These are phyloP conservation scores for Alternaria burnsii DNA, from an alignment of 2,329 filamentous ascomycete species.

Conservation along the genomic window DNA sequence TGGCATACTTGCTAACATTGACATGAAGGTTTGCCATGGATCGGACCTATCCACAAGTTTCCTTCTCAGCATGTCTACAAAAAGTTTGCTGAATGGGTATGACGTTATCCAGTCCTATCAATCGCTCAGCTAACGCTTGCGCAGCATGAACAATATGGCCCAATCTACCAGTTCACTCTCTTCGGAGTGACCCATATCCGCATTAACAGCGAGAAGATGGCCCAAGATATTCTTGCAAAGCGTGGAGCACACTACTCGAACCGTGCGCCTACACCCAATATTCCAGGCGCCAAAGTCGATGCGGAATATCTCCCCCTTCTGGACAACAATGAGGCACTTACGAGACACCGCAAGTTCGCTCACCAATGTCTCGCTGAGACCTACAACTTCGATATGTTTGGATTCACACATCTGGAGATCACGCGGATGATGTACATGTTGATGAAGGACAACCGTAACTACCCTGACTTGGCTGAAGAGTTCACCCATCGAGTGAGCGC, in stretches of 20 bases:
- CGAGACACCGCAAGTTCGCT: constrained; percentile 7
- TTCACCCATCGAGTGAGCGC: constrained; percentile 8
- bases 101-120: not conserved
- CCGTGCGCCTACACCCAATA: constrained; percentile 9
- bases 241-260: constrained; percentile 8
- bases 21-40: constrained; percentile 7
- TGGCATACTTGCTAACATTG: not conserved
- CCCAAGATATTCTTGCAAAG: constrained; percentile 6
- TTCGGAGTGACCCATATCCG: constrained; percentile 1
- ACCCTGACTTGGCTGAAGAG: constrained; percentile 5
- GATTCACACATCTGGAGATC: constrained; percentile 9
- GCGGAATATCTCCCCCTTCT: constrained; percentile 8
- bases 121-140: not conserved
- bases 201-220: constrained; percentile 9
- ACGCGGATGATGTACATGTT: constrained; percentile 9
- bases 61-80: constrained; percentile 7
- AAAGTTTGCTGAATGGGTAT: constrained; percentile 7
- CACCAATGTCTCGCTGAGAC: constrained; percentile 7
- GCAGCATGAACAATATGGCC: constrained; percentile 6
- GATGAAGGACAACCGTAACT: constrained; percentile 10
- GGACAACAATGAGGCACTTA: constrained; percentile 9
- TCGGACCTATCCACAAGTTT: constrained; percentile 1
- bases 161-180: constrained; percentile 8
- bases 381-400: constrained; percentile 12
- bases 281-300: constrained; percentile 4